These are phyloP conservation scores for Luffa acutangula DNA, from an alignment of 306 rosid species.

Conservation along the genomic window DNA sequence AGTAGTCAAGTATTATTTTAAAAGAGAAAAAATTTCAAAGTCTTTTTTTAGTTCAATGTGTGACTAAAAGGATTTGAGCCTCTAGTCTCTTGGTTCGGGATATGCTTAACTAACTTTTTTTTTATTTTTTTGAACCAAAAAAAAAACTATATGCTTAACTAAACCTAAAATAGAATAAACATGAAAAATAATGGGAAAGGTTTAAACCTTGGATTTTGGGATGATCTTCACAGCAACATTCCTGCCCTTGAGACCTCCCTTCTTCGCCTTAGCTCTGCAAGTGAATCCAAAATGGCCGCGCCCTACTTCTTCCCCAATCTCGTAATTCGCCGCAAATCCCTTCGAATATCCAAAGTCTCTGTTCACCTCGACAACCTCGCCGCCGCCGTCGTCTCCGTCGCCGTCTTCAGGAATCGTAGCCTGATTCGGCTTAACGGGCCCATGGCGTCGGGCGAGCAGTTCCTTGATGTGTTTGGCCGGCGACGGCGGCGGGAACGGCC, in stretches of 20 bases:
- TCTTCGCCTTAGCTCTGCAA: slow-evolving; percentile 60
- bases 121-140: no score
- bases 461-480: slow-evolving; percentile 91
- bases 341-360: slow-evolving; percentile 64
- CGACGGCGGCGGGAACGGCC: slow-evolving; percentile 94
- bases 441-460: slow-evolving; percentile 62
- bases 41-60: no score
- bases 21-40: no score
- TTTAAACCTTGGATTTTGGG: slow-evolving; percentile 66
- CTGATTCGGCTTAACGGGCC: slow-evolving; percentile 73
- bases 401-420: slow-evolving; percentile 79
- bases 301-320: slow-evolving; percentile 71
- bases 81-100: no score
- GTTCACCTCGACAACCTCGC: slow-evolving; percentile 38
- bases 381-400: slow-evolving; percentile 28
- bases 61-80: no score
- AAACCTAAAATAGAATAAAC: no score
- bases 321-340: slow-evolving; percentile 41
- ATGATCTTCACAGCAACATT: slow-evolving; percentile 89
- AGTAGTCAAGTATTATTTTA: no score
- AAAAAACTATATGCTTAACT: no score
- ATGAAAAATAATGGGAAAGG: no score
- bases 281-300: slow-evolving; percentile 90
- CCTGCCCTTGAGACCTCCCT: slow-evolving; percentile 60
- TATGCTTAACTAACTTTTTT: no score